These are phyloP conservation scores for Murraya koenigii DNA, from an alignment of 345 rosid genomes.

Conservation along the genomic window DNA sequence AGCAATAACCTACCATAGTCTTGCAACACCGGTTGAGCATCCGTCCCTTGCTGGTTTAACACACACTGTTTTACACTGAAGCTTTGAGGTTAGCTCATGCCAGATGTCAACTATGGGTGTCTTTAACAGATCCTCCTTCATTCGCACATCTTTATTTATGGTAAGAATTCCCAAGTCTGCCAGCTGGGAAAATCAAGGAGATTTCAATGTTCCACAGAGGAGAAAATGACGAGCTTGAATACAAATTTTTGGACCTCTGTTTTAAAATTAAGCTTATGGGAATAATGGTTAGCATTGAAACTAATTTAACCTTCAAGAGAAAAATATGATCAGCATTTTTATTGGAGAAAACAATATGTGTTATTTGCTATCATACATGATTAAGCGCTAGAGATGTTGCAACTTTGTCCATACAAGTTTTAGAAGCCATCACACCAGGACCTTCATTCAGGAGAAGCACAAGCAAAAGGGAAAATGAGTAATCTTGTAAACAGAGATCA, in stretches of 20 bases:
- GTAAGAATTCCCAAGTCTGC: conserved; percentile 75
- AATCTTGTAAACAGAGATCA: background rate
- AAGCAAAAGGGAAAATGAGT: conserved; percentile 12
- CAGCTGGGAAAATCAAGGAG: conserved; percentile 49
- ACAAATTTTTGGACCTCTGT: background rate
- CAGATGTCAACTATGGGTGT: conserved; percentile 45
- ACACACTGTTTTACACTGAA: conserved; percentile 74
- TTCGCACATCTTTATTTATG: conserved; percentile 68
- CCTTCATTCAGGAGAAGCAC: conserved; percentile 42
- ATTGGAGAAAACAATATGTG: background rate
- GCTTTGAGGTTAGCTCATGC: conserved; percentile 62
- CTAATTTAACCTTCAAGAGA: conserved; percentile 1
- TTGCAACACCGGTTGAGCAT: conserved; percentile 97
- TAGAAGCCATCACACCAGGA: conserved; percentile 80
- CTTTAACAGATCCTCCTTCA: conserved; percentile 60
- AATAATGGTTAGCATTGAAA: background rate
- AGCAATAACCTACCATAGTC: conserved; percentile 61
- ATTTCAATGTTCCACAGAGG: conserved; percentile 11
- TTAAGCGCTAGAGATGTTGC: conserved; percentile 75
- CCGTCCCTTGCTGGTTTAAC: conserved; percentile 96
- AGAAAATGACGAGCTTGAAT: conserved; percentile 8
- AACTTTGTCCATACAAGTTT: conserved; percentile 89
- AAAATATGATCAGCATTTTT: background rate
- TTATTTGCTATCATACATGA: conserved; percentile 49
- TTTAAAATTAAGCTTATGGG: background rate